A percentile compares a stretch with the other conserved stretches of the same genome.
Evolutionary conservation across 371 early-diverging fungal genomes (phyloP).

Genomic region (Saksenaea vasiformis): DNA sequence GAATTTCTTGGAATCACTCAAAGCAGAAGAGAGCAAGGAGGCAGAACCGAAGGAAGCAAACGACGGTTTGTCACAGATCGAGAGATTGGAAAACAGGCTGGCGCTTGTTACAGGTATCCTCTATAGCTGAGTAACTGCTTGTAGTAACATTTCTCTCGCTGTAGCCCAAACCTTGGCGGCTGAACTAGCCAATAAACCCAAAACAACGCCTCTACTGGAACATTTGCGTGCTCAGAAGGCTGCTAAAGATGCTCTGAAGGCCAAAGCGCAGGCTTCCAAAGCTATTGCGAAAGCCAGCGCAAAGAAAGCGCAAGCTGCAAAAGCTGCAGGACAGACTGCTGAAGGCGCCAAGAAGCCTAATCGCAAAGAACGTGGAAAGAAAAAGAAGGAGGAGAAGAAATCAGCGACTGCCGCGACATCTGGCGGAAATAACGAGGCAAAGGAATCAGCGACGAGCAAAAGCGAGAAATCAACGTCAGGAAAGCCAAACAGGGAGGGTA

Average conservation of each 20-base stretch:
- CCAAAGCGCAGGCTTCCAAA: conserved; percentile 51
- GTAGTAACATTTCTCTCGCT: neutral
- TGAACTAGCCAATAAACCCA: conserved; percentile 52
- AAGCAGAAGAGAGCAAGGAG: conserved; percentile 47
- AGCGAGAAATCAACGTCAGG: neutral
- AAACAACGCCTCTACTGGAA: conserved; percentile 77
- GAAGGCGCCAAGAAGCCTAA: conserved; percentile 26
- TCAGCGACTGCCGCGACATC: conserved; percentile 7
- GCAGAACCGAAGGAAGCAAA: conserved; percentile 31
- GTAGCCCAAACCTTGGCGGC: conserved; percentile 46
- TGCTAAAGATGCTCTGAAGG: conserved; percentile 54
- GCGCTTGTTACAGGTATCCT: conserved; percentile 49
- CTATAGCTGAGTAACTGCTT: neutral
- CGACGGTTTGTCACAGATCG: conserved; percentile 47
- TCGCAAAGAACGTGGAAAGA: conserved; percentile 30
- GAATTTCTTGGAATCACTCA: conserved; percentile 71
- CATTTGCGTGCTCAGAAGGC: conserved; percentile 80
- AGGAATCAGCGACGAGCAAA: neutral
- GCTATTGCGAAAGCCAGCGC: conserved; percentile 40
- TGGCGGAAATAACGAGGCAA: neutral
- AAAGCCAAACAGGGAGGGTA: neutral
- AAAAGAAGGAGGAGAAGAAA: conserved; percentile 41
- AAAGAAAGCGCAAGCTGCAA: conserved; percentile 9
- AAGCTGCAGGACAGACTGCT: conserved; percentile 10
- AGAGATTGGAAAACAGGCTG: conserved; percentile 54